Conservation (phyloP, 2,329 filamentous ascomycete species). For the Proliferodiscus dingleyae region DNA sequence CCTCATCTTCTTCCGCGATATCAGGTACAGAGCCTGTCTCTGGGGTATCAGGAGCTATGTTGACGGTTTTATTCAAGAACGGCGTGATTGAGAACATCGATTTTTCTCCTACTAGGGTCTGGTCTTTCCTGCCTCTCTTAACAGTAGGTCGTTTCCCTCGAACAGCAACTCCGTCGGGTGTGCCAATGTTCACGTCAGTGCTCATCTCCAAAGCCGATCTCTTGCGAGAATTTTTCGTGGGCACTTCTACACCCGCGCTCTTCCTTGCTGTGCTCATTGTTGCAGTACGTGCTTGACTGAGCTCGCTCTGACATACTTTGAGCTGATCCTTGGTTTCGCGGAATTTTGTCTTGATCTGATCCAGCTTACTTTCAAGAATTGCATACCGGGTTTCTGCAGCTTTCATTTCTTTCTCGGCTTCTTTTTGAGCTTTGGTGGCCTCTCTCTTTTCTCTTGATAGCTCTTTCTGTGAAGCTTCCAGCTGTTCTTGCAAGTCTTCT, state of each 20-base stretch:
- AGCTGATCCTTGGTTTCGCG: constrained; percentile 67
- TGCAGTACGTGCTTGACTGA: constrained; percentile 33
- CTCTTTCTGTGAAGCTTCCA: constrained; percentile 30
- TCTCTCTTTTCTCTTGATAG: constrained; percentile 41
- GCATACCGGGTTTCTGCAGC: constrained; percentile 60
- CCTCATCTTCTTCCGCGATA: constrained; percentile 4
- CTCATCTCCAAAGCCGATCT: constrained; percentile 39
- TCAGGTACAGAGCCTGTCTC: constrained; percentile 12
- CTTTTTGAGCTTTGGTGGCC: constrained; percentile 30
- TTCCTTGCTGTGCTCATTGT: constrained; percentile 17
- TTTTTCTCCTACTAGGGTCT: constrained; percentile 70
- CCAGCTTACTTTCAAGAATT: constrained; percentile 65
- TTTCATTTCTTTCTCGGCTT: constrained; percentile 41
- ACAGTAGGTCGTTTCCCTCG: constrained; percentile 38
- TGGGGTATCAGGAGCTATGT: constrained; percentile 41
- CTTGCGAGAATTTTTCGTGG: constrained; percentile 33
- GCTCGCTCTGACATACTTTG: constrained; percentile 54
- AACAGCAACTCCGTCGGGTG: constrained; percentile 42
- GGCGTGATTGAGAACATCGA: constrained; percentile 92
- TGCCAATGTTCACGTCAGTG: constrained; percentile 43
- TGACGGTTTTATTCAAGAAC: constrained; percentile 74
- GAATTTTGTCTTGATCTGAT: constrained; percentile 44
- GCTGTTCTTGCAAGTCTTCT: constrained; percentile 28
- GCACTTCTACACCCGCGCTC: constrained; percentile 17
- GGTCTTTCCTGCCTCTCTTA: constrained; percentile 55